These are phyloP conservation scores for Dendrothele bispora DNA, from an alignment of 768 basidiomycete genomes.

Conservation along the genomic window DNA sequence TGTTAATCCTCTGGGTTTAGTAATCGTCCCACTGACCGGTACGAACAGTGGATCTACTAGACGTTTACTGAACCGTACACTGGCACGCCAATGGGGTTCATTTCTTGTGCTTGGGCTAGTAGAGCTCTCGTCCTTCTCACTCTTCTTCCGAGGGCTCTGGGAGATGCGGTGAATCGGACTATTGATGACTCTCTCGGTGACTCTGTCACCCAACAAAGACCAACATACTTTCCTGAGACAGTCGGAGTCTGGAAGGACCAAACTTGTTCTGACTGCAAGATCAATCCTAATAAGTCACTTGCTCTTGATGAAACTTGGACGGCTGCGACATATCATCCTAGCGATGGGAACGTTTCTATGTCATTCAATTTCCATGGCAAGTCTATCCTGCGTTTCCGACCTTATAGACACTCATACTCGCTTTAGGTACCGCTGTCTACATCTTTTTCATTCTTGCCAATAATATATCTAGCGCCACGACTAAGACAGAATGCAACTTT, in stretches of 20 bases:
- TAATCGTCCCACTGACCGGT: no score
- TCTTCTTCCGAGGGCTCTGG: no score
- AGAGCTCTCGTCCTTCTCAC: no score
- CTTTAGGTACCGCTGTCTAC: slow-evolving; percentile 22
- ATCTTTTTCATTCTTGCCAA: slow-evolving; percentile 44
- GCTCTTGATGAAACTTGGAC: slow-evolving; percentile 23
- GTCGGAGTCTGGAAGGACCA: slow-evolving; percentile 17
- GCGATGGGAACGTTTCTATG: background rate
- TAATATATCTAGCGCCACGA: slow-evolving; percentile 16
- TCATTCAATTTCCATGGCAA: slow-evolving; percentile 11
- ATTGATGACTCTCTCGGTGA: slow-evolving; percentile 25
- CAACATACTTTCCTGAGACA: slow-evolving; percentile 14
- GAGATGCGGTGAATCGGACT: slow-evolving; percentile 14
- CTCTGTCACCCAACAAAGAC: slow-evolving; percentile 14
- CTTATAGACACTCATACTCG: background rate
- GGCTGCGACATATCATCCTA: slow-evolving; percentile 11
- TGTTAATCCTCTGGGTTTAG: no score
- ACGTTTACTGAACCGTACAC: no score
- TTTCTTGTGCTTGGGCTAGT: no score
- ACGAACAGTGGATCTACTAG: no score
- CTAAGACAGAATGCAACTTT: slow-evolving; percentile 28
- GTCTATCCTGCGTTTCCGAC: background rate
- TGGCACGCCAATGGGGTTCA: no score
- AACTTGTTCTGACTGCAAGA: slow-evolving; percentile 14
- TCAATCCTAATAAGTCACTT: slow-evolving; percentile 9